Percentiles rank a stretch among this genome's conserved stretches.
Evolutionary conservation across 257 asterid species (phyloP).

Genomic region (Solanum chiquidenum): DNA sequence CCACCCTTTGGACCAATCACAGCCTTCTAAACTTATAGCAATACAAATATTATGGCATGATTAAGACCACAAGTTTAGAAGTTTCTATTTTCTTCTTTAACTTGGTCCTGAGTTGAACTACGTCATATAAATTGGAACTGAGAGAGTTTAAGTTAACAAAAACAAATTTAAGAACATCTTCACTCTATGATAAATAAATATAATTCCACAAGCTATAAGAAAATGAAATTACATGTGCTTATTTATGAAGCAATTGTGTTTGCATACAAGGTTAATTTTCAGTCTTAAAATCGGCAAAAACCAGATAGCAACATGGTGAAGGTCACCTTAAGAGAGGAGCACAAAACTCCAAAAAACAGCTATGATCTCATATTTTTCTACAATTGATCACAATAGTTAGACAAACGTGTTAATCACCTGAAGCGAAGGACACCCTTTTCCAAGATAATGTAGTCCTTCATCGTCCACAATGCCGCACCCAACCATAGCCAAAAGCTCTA

Average conservation of each 20-base stretch:
- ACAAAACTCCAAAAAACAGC: neutral
- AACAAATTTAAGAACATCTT: neutral
- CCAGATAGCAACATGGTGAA: neutral
- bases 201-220: neutral
- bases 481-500: slow-evolving; percentile 51
- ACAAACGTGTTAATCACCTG: slow-evolving; percentile 25
- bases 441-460: slow-evolving; percentile 41
- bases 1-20: no score
- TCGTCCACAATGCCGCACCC: slow-evolving; percentile 54
- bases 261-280: neutral
- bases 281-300: neutral
- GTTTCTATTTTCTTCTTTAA: neutral
- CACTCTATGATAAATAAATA: neutral
- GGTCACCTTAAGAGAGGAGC: neutral
- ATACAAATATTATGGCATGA: neutral
- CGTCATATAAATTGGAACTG: neutral
- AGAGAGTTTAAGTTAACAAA: neutral
- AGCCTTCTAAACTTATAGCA: no score
- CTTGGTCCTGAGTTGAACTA: neutral
- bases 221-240: neutral
- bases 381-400: neutral
- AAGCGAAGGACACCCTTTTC: slow-evolving; percentile 54
- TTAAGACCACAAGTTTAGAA: neutral
- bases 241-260: neutral
- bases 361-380: neutral